Evolutionary conservation across 2,329 filamentous ascomycete species (phyloP).

Genomic region (Exophiala oligosperma): DNA sequence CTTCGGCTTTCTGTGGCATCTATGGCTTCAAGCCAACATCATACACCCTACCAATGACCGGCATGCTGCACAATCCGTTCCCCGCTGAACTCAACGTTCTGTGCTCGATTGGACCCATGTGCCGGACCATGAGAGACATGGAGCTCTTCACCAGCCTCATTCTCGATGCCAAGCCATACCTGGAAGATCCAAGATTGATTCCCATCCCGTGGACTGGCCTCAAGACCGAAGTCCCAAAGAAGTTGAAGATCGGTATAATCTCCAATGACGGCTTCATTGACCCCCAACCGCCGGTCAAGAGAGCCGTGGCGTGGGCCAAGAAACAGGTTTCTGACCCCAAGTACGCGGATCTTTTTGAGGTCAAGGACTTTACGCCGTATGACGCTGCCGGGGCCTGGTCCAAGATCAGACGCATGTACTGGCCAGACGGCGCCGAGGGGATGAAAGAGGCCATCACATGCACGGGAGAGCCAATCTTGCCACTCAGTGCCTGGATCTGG

Average conservation of each 20-base stretch:
- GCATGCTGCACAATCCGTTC: conserved; percentile 7
- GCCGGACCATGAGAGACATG: conserved; percentile 47
- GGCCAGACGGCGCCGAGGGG: conserved; percentile 9
- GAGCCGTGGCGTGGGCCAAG: conserved; percentile 46
- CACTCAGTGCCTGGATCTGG: conserved; percentile 14
- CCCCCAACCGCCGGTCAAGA: conserved; percentile 65
- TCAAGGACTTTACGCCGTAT: conserved; percentile 43
- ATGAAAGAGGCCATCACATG: conserved; percentile 7
- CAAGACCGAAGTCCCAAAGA: conserved; percentile 12
- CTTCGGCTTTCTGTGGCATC: conserved; percentile 42
- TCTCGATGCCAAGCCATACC: conserved; percentile 51
- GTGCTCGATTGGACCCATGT: conserved; percentile 16
- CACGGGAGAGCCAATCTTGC: conserved; percentile 15
- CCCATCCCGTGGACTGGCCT: conserved; percentile 51
- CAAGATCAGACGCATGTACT: conserved; percentile 14
- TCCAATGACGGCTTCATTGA: conserved; percentile 64
- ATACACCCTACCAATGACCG: conserved; percentile 39
- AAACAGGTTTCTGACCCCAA: conserved; percentile 33
- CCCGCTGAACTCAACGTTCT: conserved; percentile 18
- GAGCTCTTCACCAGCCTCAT: conserved; percentile 45
- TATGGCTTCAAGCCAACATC: conserved; percentile 44
- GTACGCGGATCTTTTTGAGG: conserved; percentile 39
- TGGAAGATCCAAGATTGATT: conserved; percentile 51
- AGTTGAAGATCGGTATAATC: conserved; percentile 60
- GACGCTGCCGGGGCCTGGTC: conserved; percentile 12